Conservation (phyloP, 768 basidiomycete genomes). For the Podaxis sp. region DNA sequence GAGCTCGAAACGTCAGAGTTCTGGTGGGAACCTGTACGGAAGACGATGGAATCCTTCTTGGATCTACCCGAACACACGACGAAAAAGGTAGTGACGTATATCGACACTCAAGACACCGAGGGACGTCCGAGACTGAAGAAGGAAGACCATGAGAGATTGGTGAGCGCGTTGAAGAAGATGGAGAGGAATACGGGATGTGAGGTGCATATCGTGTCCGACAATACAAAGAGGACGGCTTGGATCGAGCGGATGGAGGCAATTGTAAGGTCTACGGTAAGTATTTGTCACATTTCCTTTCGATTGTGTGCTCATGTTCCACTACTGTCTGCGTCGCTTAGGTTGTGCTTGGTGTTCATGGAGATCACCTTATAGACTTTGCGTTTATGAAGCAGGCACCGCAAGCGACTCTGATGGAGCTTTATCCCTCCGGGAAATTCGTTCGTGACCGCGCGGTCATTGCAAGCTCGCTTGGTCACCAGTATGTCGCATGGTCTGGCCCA, state of each 20-base stretch:
- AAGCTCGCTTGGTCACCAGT: slow-evolving; percentile 50
- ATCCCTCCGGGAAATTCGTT: slow-evolving; percentile 62
- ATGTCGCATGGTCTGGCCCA: slow-evolving; percentile 56
- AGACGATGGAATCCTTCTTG: slow-evolving; percentile 42
- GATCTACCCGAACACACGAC: slow-evolving; percentile 18
- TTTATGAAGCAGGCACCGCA: slow-evolving; percentile 64
- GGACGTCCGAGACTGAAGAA: slow-evolving; percentile 47
- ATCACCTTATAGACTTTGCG: slow-evolving; percentile 62
- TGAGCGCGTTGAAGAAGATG: slow-evolving; percentile 54
- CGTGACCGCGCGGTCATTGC: slow-evolving; percentile 60
- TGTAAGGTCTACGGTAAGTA: slow-evolving; percentile 63
- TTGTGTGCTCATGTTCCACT: background rate
- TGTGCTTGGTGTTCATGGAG: slow-evolving; percentile 57
- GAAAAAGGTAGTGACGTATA: slow-evolving; percentile 61
- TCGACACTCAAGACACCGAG: slow-evolving; percentile 35
- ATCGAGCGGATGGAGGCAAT: slow-evolving; percentile 62
- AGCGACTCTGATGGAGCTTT: slow-evolving; percentile 75
- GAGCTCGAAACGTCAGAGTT: slow-evolving; percentile 42
- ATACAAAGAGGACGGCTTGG: slow-evolving; percentile 52
- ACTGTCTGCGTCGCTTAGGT: slow-evolving; percentile 37
- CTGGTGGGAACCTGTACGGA: slow-evolving; percentile 71
- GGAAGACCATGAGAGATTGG: slow-evolving; percentile 59
- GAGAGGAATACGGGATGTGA: slow-evolving; percentile 51
- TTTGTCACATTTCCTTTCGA: slow-evolving; percentile 1
- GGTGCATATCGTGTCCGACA: slow-evolving; percentile 50